phyloP scores from a whole-genome alignment of 2,329 filamentous ascomycete species.

The Grosmannia serpens region DNA sequence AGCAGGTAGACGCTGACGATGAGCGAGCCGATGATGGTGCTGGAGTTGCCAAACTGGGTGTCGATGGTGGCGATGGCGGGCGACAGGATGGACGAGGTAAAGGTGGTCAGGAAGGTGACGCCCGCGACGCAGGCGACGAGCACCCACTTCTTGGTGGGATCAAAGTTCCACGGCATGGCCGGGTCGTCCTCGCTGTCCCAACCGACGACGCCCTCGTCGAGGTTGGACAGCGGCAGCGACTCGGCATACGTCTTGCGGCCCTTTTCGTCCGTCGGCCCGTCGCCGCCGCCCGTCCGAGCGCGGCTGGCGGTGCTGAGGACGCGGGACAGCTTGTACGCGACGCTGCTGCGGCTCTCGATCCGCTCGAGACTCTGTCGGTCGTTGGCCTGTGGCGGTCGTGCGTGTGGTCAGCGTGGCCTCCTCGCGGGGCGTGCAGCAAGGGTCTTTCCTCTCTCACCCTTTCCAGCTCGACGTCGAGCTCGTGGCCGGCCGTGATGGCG shows the following conservation, averaged over 20 bases:
- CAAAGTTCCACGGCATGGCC: constrained; percentile 47
- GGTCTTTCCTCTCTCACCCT: neutral
- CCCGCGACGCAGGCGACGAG: constrained; percentile 42
- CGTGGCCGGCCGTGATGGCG: neutral
- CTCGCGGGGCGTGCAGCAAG: too few species aligned
- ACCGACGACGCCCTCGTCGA: constrained; percentile 42
- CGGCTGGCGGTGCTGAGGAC: neutral
- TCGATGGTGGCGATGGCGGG: constrained; percentile 34
- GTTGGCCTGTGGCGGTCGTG: neutral
- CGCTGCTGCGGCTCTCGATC: constrained; percentile 5
- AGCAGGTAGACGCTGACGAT: constrained; percentile 51
- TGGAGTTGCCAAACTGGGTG: constrained; percentile 31
- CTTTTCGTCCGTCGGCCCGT: neutral
- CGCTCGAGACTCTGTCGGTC: neutral
- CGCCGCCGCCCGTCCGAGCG: neutral
- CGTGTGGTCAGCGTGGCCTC: too few species aligned
- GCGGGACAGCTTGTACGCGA: neutral
- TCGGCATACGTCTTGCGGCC: neutral
- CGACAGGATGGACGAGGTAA: constrained; percentile 51
- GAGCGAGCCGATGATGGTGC: constrained; percentile 33
- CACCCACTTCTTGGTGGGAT: constrained; percentile 42
- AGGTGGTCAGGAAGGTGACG: constrained; percentile 54
- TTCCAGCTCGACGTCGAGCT: neutral
- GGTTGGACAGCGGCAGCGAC: constrained; percentile 35
- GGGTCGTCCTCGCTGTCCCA: constrained; percentile 50